Evolutionary conservation across 805 yeast genomes (phyloP).

Genomic region (Sugiyamaella mastotermitis): DNA sequence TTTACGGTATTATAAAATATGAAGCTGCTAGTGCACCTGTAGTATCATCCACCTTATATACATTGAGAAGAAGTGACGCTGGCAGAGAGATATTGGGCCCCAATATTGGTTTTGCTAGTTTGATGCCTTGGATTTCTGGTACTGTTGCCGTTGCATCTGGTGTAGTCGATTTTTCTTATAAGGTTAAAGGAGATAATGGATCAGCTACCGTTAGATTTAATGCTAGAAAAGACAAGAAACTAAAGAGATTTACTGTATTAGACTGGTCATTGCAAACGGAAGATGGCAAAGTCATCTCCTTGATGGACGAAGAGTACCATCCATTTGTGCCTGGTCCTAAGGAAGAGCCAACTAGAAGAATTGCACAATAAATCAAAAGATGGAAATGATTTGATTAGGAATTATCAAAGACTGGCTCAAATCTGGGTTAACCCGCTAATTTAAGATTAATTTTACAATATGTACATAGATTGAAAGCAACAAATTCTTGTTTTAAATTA

Average conservation of each 20-base stretch:
- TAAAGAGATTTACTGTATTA: slow-evolving; percentile 50
- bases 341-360: slow-evolving; percentile 25
- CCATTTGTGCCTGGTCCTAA: slow-evolving; percentile 30
- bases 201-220: slow-evolving; percentile 51
- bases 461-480: too few relatives aligned
- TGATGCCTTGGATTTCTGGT: slow-evolving; percentile 89
- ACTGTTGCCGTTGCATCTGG: slow-evolving; percentile 79
- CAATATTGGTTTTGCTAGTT: slow-evolving; percentile 63
- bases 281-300: slow-evolving; percentile 38
- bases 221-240: slow-evolving; percentile 61
- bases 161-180: slow-evolving; percentile 63
- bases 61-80: slow-evolving; percentile 65
- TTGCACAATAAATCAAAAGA: slow-evolving; percentile 5
- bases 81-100: slow-evolving; percentile 66
- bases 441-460: slow-evolving; percentile 1
- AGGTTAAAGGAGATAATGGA: slow-evolving; percentile 60
- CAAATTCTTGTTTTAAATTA: too few relatives aligned
- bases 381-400: too few relatives aligned
- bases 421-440: neutral
- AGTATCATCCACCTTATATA: slow-evolving; percentile 78
- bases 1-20: slow-evolving; percentile 77
- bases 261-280: slow-evolving; percentile 57
- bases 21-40: slow-evolving; percentile 89
- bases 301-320: slow-evolving; percentile 42
- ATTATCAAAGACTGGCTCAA: neutral